Conservation (phyloP, 192 early-diverging fungal genomes). For the Backusella luteola region DNA sequence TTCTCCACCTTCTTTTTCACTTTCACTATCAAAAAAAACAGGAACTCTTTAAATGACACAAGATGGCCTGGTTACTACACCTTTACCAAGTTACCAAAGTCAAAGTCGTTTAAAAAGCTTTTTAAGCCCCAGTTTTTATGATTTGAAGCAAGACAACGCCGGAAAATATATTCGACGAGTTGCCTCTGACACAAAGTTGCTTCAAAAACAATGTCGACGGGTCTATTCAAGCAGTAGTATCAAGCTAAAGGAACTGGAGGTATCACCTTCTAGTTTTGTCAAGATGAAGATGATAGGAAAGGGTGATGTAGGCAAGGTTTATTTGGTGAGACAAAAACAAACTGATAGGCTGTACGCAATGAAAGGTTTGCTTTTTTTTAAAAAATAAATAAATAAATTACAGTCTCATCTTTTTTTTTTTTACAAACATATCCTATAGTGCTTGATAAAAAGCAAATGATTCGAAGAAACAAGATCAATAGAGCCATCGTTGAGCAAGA, state of each 20-base stretch:
- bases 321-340: constrained; percentile 86
- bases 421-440: constrained; percentile 31
- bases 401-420: neutral
- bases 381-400: neutral
- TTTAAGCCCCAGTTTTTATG: neutral
- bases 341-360: constrained; percentile 87
- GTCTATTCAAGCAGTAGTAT: constrained; percentile 82
- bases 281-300: constrained; percentile 92
- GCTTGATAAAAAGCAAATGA: constrained; percentile 90
- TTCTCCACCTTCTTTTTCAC: neutral
- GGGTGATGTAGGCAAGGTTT: constrained; percentile 97
- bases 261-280: constrained; percentile 81
- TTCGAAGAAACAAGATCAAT: constrained; percentile 97
- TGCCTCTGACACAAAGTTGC: constrained; percentile 46
- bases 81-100: neutral
- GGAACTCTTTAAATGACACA: neutral
- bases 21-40: neutral
- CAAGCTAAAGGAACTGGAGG: constrained; percentile 77
- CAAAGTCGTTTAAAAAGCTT: neutral
- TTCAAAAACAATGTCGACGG: constrained; percentile 50
- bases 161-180: constrained; percentile 44
- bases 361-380: constrained; percentile 63
- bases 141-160: neutral
- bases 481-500: constrained; percentile 93
- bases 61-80: neutral